phyloP scores from a whole-genome alignment of 768 basidiomycete genomes.

The Psilocybe cyanescens region DNA sequence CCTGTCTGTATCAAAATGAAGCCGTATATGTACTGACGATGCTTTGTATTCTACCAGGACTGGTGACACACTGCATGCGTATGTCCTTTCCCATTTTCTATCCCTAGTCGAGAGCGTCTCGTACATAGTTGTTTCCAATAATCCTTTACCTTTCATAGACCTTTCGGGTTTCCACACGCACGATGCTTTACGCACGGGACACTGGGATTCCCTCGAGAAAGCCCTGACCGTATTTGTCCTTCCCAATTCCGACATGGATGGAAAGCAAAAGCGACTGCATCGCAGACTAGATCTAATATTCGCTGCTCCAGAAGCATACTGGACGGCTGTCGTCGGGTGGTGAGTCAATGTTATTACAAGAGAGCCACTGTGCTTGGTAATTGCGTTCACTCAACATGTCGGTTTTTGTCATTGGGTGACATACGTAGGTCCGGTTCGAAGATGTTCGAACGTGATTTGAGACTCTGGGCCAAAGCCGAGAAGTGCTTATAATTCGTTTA shows the following conservation, averaged over 20 bases:
- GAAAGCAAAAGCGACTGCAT: conserved; percentile 42
- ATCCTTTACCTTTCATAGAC: conserved; percentile 37
- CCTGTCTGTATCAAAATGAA: neutral
- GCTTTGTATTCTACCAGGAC: conserved; percentile 39
- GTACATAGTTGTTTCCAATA: too few relatives aligned
- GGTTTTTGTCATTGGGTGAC: neutral
- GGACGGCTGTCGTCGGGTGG: conserved; percentile 93
- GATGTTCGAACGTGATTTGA: conserved; percentile 87
- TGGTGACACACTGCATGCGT: conserved; percentile 89
- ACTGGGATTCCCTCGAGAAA: conserved; percentile 86
- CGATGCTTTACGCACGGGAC: conserved; percentile 55
- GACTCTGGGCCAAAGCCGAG: conserved; percentile 71
- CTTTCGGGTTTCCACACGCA: conserved; percentile 63
- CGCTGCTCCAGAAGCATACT: conserved; percentile 75
- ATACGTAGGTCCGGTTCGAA: conserved; percentile 78
- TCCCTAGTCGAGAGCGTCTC: neutral
- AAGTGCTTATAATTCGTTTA: conserved; percentile 37
- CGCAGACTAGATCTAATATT: conserved; percentile 87
- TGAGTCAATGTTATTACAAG: conserved; percentile 24
- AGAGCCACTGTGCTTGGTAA: neutral
- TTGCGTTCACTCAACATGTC: neutral
- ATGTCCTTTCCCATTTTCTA: conserved; percentile 30
- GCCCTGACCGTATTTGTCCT: conserved; percentile 79
- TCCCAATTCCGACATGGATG: conserved; percentile 34
- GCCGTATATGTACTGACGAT: neutral